Evolutionary conservation across 805 yeast genomes (phyloP), one percentile per base, ranked within the genome.

Genomic region (Blastobotrys peoriensis): DNA sequence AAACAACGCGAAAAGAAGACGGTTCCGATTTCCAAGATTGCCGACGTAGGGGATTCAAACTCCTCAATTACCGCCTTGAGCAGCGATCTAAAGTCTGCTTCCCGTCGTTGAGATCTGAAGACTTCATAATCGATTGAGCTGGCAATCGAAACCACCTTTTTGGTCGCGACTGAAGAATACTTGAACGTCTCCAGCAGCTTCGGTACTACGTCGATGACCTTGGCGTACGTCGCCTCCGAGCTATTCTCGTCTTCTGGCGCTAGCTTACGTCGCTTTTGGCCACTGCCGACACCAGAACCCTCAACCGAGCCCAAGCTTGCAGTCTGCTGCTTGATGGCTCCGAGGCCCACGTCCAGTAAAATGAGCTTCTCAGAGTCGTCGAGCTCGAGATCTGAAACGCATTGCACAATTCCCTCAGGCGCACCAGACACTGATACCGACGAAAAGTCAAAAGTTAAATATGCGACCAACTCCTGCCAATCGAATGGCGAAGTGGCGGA

Each of bases 381-480:
- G 30, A 43, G 38, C 16, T 19, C 37, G 33, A 37, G 27, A 8
- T 38, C 44, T n/a, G 18, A 6, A 17, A 49, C 25, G 30, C 22
- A 43, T 15, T 21, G 17, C 33, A 36, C 30, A 5, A 20, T 27
- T 8, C 10, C 8, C 17, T 36, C 44, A 3, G 25, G 33, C 13
- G 34, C 23, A 4, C 27, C 27, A 20, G 36, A 19, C 21, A 9
- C 18, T 27, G 36, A 30, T 21, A 3, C 25, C 15, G 52, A 41
- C 5, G 53, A 45, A 41, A 51, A 51, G 30, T 51, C 86, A 37
- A 67, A 64, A 16, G 71, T 52, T 3, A 71, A 55, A 50, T 70
- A 75, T 2, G 66, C 60, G 1, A 72, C 49, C 9, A 76, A 53
- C 16, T 63, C 51, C 39, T 69, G 71, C 58, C 78, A 69, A 52